These are phyloP conservation scores for Phytophthora parvispora DNA, from an alignment of 352 stramenopile genomes.

Conservation along the genomic window DNA sequence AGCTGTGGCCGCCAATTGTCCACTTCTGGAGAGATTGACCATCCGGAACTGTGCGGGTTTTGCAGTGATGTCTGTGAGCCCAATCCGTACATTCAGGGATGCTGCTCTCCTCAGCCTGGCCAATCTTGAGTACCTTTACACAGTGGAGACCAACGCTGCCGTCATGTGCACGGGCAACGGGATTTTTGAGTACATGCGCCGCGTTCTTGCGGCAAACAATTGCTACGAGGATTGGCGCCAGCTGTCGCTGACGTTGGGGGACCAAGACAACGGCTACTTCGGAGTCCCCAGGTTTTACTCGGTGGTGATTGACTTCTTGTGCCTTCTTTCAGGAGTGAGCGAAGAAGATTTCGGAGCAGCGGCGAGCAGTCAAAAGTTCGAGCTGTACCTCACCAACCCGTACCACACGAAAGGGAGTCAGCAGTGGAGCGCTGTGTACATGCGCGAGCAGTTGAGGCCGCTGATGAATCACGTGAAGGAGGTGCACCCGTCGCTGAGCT, in stretches of 20 bases:
- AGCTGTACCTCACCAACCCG: conserved; percentile 19
- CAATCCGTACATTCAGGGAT: conserved; percentile 42
- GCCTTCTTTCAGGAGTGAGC: neutral
- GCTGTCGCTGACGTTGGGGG: conserved; percentile 35
- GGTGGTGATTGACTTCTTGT: conserved; percentile 10
- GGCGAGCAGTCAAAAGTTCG: neutral
- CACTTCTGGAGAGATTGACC: conserved; percentile 27
- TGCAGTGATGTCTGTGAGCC: conserved; percentile 23
- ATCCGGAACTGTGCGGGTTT: conserved; percentile 36
- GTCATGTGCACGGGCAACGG: conserved; percentile 44
- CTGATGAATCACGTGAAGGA: conserved; percentile 16
- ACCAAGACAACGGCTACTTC: conserved; percentile 5
- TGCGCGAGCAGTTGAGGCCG: conserved; percentile 6
- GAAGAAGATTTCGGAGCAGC: conserved; percentile 17
- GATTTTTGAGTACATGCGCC: conserved; percentile 39
- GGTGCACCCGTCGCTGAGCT: conserved; percentile 8
- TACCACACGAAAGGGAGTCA: conserved; percentile 11
- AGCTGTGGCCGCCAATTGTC: conserved; percentile 14
- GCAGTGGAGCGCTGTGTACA: conserved; percentile 14
- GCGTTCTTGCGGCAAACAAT: conserved; percentile 4
- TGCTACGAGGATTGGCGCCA: conserved; percentile 16
- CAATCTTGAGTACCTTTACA: conserved; percentile 30
- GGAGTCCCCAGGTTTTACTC: conserved; percentile 19
- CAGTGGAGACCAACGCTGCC: conserved; percentile 26
- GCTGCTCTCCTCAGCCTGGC: conserved; percentile 22